Evolutionary conservation across 495 filamentous ascomycete species (phyloP).

Genomic region (Oidiodendron maius): DNA sequence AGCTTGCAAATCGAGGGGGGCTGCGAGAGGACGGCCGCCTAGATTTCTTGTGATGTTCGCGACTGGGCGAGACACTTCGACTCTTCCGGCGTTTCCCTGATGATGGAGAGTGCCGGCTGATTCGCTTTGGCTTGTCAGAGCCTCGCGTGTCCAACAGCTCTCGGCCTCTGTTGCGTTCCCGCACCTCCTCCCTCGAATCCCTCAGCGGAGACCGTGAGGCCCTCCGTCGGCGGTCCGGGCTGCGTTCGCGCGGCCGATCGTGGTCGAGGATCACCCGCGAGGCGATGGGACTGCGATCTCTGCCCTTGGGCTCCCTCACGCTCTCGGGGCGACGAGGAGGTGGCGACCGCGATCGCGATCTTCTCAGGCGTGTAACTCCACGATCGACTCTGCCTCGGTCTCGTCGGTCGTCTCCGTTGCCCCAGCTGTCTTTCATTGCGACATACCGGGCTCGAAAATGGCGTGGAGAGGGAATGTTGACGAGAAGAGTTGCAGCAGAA

Average conservation of each 20-base stretch:
- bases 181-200: slow-evolving; percentile 29
- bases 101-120: slow-evolving; percentile 28
- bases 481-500: background rate
- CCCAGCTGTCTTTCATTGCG: slow-evolving; percentile 29
- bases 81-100: slow-evolving; percentile 34
- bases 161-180: slow-evolving; percentile 27
- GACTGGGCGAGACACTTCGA: slow-evolving; percentile 26
- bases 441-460: slow-evolving; percentile 23
- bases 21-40: slow-evolving; percentile 28
- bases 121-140: slow-evolving; percentile 27
- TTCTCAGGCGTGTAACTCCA: slow-evolving; percentile 22
- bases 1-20: slow-evolving; percentile 22
- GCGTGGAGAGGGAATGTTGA: slow-evolving; percentile 8
- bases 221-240: slow-evolving; percentile 27
- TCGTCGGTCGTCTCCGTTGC: slow-evolving; percentile 27
- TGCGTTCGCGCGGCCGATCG: slow-evolving; percentile 26
- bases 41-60: slow-evolving; percentile 30
- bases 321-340: slow-evolving; percentile 21
- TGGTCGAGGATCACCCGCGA: slow-evolving; percentile 10
- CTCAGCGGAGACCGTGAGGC: slow-evolving; percentile 22
- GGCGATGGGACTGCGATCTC: slow-evolving; percentile 20
- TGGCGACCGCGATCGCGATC: slow-evolving; percentile 23
- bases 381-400: slow-evolving; percentile 28
- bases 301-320: slow-evolving; percentile 18
- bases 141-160: slow-evolving; percentile 27